Conservation (phyloP, 73 alveolate genomes). For the Stentor coeruleus region DNA sequence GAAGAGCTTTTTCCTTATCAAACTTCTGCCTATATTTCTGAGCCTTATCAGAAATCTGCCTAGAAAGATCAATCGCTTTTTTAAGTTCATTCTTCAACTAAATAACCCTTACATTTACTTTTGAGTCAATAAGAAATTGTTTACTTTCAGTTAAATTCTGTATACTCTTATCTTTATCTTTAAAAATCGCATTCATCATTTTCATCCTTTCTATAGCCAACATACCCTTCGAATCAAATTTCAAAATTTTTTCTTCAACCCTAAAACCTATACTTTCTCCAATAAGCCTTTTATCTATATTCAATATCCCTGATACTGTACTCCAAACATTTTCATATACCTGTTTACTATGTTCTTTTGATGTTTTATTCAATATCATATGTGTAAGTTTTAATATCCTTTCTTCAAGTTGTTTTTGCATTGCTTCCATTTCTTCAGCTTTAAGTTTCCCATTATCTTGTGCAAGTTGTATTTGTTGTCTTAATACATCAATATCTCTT, state of each 20-base stretch:
- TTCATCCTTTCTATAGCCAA: conserved; percentile 22
- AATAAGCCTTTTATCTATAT: background rate
- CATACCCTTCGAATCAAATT: background rate
- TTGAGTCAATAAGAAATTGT: conserved; percentile 13
- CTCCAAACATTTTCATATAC: background rate
- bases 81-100: conserved; percentile 7
- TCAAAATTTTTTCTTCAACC: background rate
- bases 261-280: background rate
- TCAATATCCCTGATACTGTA: background rate
- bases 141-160: background rate
- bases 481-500: conserved; percentile 22
- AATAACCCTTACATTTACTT: conserved; percentile 13
- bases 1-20: background rate
- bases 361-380: background rate
- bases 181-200: background rate
- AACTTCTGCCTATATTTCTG: background rate
- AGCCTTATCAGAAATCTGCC: background rate
- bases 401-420: background rate
- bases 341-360: background rate
- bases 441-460: conserved; percentile 61
- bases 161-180: background rate
- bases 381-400: conserved; percentile 8
- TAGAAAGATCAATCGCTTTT: background rate
- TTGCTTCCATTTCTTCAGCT: background rate
- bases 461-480: conserved; percentile 69